A percentile compares a stretch with the other conserved stretches of the same genome.
Evolutionary conservation across 768 basidiomycete species (phyloP).

Genomic region (Mycena vitilis): DNA sequence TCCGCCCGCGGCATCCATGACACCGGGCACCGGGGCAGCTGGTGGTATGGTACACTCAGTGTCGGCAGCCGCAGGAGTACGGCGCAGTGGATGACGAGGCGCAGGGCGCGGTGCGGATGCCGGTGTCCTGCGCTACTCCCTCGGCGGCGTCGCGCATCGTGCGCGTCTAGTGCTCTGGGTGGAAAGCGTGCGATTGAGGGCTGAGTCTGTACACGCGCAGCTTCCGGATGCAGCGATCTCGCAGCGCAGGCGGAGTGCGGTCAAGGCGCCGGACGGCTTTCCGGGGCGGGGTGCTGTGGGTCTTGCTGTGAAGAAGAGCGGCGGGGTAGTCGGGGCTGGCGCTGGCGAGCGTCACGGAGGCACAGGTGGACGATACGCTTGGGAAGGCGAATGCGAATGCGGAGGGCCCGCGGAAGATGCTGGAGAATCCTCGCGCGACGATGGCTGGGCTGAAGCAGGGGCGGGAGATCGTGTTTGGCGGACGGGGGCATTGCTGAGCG

Average conservation of each 20-base stretch:
- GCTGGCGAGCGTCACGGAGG: conserved; percentile 22
- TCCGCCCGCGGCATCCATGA: conserved; percentile 31
- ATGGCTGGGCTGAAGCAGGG: conserved; percentile 61
- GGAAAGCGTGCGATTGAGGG: too few species aligned
- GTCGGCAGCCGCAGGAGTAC: too few species aligned
- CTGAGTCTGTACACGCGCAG: too few species aligned
- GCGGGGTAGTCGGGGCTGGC: conserved; percentile 5
- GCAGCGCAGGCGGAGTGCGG: conserved; percentile 36
- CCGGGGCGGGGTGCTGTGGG: conserved; percentile 28
- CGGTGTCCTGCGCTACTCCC: conserved; percentile 22
- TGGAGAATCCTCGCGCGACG: conserved; percentile 63
- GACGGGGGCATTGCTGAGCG: conserved; percentile 31
- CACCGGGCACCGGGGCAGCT: conserved; percentile 20
- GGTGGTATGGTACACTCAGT: too few species aligned
- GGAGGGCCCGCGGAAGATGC: conserved; percentile 54
- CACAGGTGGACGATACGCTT: not conserved
- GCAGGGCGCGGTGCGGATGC: not conserved
- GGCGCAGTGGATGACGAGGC: not conserved
- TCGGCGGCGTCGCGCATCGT: too few species aligned
- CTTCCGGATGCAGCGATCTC: too few species aligned
- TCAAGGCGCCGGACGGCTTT: conserved; percentile 34
- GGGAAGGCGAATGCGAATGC: conserved; percentile 24
- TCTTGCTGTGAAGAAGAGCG: conserved; percentile 28
- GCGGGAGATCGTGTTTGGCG: conserved; percentile 37
- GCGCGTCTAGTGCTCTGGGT: too few species aligned